These are phyloP conservation scores for Botrytis galanthina DNA, from an alignment of 2,329 filamentous ascomycete species.

Conservation along the genomic window DNA sequence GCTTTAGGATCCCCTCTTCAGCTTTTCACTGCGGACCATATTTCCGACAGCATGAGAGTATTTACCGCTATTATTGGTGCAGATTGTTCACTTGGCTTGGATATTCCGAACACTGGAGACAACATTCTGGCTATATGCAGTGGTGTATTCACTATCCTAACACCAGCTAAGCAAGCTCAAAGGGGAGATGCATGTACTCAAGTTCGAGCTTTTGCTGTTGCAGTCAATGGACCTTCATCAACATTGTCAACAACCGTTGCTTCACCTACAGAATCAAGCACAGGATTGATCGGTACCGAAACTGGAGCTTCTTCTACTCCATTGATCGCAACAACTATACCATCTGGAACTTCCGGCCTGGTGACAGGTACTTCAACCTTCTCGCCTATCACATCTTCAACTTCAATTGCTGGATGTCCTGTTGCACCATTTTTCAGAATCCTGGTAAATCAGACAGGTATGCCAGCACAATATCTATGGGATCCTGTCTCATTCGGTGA, in stretches of 20 bases:
- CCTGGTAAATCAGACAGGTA: constrained; percentile 18
- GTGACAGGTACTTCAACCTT: constrained; percentile 6
- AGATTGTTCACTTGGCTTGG: constrained; percentile 19
- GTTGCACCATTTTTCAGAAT: constrained; percentile 27
- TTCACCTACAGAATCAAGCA: not conserved
- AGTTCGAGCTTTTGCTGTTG: constrained; percentile 22
- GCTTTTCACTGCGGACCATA: constrained; percentile 20
- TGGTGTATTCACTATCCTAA: constrained; percentile 24
- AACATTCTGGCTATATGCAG: constrained; percentile 22
- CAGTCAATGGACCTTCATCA: not conserved
- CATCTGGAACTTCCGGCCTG: not conserved
- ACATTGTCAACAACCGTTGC: not conserved
- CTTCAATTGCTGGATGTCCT: constrained; percentile 14
- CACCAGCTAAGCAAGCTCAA: constrained; percentile 15
- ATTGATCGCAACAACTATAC: constrained; percentile 6
- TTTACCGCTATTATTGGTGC: constrained; percentile 18
- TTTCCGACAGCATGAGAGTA: constrained; percentile 19
- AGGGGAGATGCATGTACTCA: constrained; percentile 17
- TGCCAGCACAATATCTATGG: constrained; percentile 23
- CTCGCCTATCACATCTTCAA: constrained; percentile 11
- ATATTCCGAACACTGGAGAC: constrained; percentile 11
- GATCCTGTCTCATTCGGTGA: constrained; percentile 23
- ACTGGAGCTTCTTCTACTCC: not conserved
- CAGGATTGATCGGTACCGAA: not conserved
- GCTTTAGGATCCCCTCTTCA: constrained; percentile 26